These are phyloP conservation scores for Persicaria maculosa DNA, from an alignment of 148 eudicot species.

Conservation along the genomic window DNA sequence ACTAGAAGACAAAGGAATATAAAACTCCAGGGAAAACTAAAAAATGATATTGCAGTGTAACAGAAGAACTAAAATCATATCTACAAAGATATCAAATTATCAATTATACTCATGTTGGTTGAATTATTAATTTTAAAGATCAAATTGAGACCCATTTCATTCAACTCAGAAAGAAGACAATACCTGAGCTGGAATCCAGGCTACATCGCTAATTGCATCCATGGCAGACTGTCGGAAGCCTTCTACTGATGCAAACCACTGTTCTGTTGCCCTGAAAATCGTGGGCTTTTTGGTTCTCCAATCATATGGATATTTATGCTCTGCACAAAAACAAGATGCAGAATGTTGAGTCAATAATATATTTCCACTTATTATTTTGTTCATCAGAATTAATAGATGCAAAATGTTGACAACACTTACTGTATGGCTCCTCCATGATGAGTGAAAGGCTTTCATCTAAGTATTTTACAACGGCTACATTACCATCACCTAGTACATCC, in stretches of 20 bases:
- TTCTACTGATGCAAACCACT: conserved; percentile 99
- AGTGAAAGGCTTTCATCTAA: conserved; percentile 65
- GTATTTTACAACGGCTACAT: conserved; percentile 66
- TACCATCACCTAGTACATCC: conserved; percentile 85
- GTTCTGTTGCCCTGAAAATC: conserved; percentile 95
- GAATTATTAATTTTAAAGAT: background rate
- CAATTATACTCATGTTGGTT: background rate
- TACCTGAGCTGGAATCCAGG: conserved; percentile 90
- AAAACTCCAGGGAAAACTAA: no score
- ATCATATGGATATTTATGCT: conserved; percentile 98
- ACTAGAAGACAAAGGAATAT: background rate
- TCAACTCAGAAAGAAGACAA: background rate
- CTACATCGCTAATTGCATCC: conserved; percentile 72
- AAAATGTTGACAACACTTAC: conserved; percentile 31
- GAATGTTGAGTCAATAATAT: background rate
- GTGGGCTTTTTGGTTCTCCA: conserved; percentile 99
- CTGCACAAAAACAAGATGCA: conserved; percentile 27
- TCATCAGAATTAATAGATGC: background rate
- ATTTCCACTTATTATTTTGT: background rate
- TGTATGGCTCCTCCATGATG: conserved; percentile 84
- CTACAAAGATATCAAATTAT: background rate
- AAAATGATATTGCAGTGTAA: background rate
- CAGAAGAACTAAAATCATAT: background rate
- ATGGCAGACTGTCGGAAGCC: conserved; percentile 82
- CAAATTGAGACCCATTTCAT: background rate